A percentile compares a stretch with the other conserved stretches of the same genome.
Conservation (phyloP, 1,139 yeast genomes). For the Eremothecium gossypii region DNA sequence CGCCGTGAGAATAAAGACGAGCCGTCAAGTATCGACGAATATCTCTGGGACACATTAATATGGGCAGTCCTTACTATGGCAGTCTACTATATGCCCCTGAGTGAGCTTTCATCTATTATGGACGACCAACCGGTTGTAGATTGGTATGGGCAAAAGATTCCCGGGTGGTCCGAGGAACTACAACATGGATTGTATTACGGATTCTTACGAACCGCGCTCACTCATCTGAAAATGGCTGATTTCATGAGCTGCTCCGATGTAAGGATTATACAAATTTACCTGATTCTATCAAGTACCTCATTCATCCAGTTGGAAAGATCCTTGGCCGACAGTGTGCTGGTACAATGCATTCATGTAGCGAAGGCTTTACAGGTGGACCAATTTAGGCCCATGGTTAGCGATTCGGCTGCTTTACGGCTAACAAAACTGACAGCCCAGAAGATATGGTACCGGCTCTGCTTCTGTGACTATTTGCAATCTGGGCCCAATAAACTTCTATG, state of each 20-base stretch:
- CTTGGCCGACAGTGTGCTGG: slow-evolving; percentile 15
- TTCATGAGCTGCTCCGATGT: slow-evolving; percentile 21
- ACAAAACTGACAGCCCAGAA: slow-evolving; percentile 21
- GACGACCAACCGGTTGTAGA: slow-evolving; percentile 8
- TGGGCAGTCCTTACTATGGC: slow-evolving; percentile 26
- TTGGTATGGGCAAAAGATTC: slow-evolving; percentile 7
- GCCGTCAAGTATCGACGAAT: slow-evolving; percentile 15
- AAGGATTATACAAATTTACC: slow-evolving; percentile 19
- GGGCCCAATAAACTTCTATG: slow-evolving; percentile 17
- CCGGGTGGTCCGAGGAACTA: slow-evolving; percentile 13
- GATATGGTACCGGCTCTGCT: slow-evolving; percentile 24
- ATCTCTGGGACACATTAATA: slow-evolving; percentile 20
- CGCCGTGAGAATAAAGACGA: slow-evolving; percentile 9
- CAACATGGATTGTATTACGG: slow-evolving; percentile 11
- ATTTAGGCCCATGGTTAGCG: slow-evolving; percentile 16
- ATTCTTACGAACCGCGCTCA: slow-evolving; percentile 14
- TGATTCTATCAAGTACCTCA: slow-evolving; percentile 22
- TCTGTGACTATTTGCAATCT: slow-evolving; percentile 21
- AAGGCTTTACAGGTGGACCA: slow-evolving; percentile 19
- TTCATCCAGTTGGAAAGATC: slow-evolving; percentile 10
- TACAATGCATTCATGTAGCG: slow-evolving; percentile 19
- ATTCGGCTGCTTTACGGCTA: slow-evolving; percentile 17
- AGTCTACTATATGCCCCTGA: slow-evolving; percentile 22
- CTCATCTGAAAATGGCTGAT: slow-evolving; percentile 14
- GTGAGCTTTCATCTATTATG: slow-evolving; percentile 11